These are phyloP conservation scores for Beauveria australis DNA, from an alignment of 2,329 filamentous ascomycete genomes.

Conservation along the genomic window DNA sequence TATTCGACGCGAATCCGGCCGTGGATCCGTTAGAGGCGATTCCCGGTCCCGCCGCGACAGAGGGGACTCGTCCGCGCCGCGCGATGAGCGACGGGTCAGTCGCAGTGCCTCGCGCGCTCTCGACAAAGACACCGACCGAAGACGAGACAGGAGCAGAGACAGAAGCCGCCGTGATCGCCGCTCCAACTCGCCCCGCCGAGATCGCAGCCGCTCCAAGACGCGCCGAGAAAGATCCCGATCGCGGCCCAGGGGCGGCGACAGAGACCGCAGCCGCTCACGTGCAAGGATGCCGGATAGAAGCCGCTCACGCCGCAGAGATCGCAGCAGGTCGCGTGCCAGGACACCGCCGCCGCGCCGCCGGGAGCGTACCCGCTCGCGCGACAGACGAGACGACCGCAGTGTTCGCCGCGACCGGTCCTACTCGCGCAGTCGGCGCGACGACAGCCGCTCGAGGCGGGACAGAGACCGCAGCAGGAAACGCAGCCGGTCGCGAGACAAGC, in stretches of 20 bases:
- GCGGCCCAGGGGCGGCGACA: conserved; percentile 25
- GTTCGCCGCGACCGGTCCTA: conserved; percentile 21
- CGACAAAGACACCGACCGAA: conserved; percentile 30
- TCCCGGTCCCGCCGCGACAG: conserved; percentile 22
- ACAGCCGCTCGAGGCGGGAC: conserved; percentile 26
- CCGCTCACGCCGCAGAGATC: conserved; percentile 27
- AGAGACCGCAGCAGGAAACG: conserved; percentile 19
- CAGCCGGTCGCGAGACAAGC: conserved; percentile 18
- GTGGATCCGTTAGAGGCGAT: conserved; percentile 30
- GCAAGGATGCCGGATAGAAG: conserved; percentile 27
- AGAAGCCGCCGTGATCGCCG: conserved; percentile 28
- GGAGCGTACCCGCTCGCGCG: conserved; percentile 27
- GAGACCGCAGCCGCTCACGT: conserved; percentile 27
- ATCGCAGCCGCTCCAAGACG: conserved; percentile 27
- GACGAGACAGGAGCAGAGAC: conserved; percentile 19
- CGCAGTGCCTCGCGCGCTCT: conserved; percentile 32
- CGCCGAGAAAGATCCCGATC: conserved; percentile 34
- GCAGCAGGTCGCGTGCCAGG: conserved; percentile 29
- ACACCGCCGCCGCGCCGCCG: conserved; percentile 18
- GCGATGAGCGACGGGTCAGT: conserved; percentile 24
- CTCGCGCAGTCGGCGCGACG: conserved; percentile 23
- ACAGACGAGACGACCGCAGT: conserved; percentile 20
- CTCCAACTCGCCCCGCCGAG: conserved; percentile 31
- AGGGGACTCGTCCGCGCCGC: conserved; percentile 17
- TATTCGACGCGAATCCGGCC: conserved; percentile 38